These are phyloP conservation scores for Ilyonectria sp. DNA, from an alignment of 2,329 filamentous ascomycete genomes.

Conservation along the genomic window DNA sequence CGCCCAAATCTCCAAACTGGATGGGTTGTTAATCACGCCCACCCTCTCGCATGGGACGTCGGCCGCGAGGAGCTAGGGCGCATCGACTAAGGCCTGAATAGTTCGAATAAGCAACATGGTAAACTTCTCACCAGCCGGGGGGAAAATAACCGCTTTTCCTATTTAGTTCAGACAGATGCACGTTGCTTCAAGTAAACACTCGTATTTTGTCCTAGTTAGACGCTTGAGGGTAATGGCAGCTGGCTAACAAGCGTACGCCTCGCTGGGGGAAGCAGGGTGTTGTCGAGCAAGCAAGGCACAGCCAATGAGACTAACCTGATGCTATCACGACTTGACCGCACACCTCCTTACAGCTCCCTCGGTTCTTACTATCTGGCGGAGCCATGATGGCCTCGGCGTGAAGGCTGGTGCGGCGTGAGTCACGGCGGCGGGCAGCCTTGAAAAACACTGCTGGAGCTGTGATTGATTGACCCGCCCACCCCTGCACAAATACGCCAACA, in stretches of 20 bases:
- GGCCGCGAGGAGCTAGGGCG: slow-evolving; percentile 3
- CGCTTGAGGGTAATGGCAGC: neutral
- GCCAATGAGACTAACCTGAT: neutral
- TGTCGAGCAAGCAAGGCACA: too few relatives aligned
- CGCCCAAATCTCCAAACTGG: slow-evolving; percentile 8
- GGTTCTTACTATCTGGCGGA: neutral
- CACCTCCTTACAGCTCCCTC: neutral
- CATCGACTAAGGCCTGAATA: slow-evolving; percentile 2
- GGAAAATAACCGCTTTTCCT: neutral
- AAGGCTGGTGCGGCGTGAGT: slow-evolving; percentile 33
- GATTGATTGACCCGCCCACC: slow-evolving; percentile 14
- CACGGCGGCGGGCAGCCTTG: slow-evolving; percentile 19
- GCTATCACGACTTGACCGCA: neutral
- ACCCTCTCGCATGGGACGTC: slow-evolving; percentile 11
- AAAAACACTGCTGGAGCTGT: neutral
- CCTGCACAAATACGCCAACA: slow-evolving; percentile 1
- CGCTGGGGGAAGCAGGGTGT: neutral
- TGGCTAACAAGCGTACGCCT: neutral
- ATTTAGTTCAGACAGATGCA: neutral
- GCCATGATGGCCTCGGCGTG: neutral
- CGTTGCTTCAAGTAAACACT: neutral
- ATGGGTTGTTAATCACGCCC: slow-evolving; percentile 19
- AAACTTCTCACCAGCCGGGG: neutral
- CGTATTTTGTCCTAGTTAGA: neutral
- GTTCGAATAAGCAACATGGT: neutral